phyloP scores from a whole-genome alignment of 495 filamentous ascomycete species.

The Monascus purpureus region DNA sequence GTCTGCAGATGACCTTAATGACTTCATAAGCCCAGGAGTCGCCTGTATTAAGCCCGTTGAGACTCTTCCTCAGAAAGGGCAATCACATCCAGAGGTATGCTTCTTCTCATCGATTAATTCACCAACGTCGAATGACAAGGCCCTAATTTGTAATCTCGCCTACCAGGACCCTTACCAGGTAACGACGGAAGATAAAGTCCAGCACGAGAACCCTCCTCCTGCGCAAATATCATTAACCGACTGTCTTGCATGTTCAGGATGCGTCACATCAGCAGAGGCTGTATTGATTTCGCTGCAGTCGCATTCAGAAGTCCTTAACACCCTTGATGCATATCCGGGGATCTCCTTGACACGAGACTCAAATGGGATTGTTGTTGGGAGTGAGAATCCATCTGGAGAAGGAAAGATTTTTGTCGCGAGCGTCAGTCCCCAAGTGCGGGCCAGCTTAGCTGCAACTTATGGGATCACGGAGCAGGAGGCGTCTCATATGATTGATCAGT shows the following conservation, averaged over 20 bases:
- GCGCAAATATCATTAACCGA: slow-evolving; percentile 94
- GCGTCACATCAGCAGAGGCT: slow-evolving; percentile 93
- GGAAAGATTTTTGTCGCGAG: slow-evolving; percentile 75
- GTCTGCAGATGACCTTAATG: slow-evolving; percentile 91
- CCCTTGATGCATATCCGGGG: slow-evolving; percentile 53
- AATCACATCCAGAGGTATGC: slow-evolving; percentile 18
- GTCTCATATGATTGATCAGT: slow-evolving; percentile 66
- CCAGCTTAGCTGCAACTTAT: slow-evolving; percentile 72
- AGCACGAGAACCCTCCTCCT: slow-evolving; percentile 38
- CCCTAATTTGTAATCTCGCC: slow-evolving; percentile 11
- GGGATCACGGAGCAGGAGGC: slow-evolving; percentile 59
- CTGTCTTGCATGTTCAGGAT: slow-evolving; percentile 93
- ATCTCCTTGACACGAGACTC: slow-evolving; percentile 17
- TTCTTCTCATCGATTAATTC: slow-evolving; percentile 1
- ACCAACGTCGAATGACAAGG: slow-evolving; percentile 2
- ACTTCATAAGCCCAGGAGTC: slow-evolving; percentile 95
- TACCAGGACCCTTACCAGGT: slow-evolving; percentile 67
- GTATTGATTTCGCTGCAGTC: slow-evolving; percentile 87
- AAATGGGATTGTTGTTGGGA: slow-evolving; percentile 12
- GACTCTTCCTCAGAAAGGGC: slow-evolving; percentile 51
- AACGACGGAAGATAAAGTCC: slow-evolving; percentile 71
- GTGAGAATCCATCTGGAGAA: slow-evolving; percentile 22
- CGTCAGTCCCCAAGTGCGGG: slow-evolving; percentile 79
- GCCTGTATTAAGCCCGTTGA: slow-evolving; percentile 98
- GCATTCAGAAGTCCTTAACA: slow-evolving; percentile 75